phyloP scores from a whole-genome alignment of 129 eudicot species.

The Flaveria robusta region DNA sequence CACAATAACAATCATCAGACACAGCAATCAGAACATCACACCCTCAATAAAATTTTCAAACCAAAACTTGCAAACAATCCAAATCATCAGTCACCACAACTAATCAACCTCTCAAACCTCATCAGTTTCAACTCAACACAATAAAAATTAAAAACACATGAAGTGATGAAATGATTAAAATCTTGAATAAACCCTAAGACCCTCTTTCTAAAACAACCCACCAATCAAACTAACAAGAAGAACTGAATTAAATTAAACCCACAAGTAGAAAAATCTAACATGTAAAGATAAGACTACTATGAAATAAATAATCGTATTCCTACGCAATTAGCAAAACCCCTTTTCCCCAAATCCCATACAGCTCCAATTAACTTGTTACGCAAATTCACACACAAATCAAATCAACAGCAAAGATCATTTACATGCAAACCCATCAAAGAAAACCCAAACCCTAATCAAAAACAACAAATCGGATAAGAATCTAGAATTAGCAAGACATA shows the following conservation, averaged over 20 bases:
- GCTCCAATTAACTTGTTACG: constrained; percentile 24
- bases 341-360: constrained; percentile 21
- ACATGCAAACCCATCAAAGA: constrained; percentile 25
- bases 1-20: constrained; percentile 16
- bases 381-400: constrained; percentile 13
- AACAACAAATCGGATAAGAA: constrained; percentile 27
- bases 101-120: neutral
- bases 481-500: constrained; percentile 11
- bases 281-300: neutral
- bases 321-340: constrained; percentile 15
- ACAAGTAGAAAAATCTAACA: constrained; percentile 9
- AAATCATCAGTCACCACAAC: constrained; percentile 5
- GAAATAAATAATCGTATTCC: neutral
- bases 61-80: constrained; percentile 6
- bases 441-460: constrained; percentile 44
- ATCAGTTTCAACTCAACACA: constrained; percentile 20
- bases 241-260: neutral
- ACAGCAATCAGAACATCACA: constrained; percentile 5
- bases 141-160: neutral
- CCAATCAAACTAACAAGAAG: constrained; percentile 23
- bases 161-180: constrained; percentile 11
- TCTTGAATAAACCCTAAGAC: constrained; percentile 51
- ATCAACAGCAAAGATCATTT: constrained; percentile 12
- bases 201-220: neutral
- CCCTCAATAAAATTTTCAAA: neutral